A percentile compares a stretch with the other conserved stretches of the same genome.
Conservation (phyloP, 768 basidiomycete genomes). For the Tephrocybe sp. region DNA sequence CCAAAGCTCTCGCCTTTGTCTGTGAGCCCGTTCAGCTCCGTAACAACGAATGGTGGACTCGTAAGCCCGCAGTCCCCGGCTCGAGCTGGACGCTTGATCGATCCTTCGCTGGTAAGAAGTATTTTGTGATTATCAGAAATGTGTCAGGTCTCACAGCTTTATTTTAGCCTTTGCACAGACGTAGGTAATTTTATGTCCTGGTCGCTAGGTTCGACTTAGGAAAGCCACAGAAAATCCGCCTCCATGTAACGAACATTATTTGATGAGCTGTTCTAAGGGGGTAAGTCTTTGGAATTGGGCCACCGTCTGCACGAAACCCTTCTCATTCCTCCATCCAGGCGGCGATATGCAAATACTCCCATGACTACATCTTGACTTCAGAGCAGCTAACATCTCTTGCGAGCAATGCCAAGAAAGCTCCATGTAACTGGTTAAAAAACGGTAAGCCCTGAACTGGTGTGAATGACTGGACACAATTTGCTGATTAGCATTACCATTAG, state of each 20-base stretch:
- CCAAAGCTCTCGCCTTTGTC: constrained; percentile 47
- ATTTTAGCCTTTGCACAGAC: constrained; percentile 71
- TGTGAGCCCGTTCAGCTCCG: constrained; percentile 38
- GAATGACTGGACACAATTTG: not conserved
- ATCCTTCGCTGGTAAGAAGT: constrained; percentile 57
- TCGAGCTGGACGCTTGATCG: constrained; percentile 46
- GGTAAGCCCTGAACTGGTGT: constrained; percentile 33
- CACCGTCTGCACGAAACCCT: not conserved
- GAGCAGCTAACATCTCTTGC: constrained; percentile 73
- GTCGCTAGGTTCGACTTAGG: constrained; percentile 8
- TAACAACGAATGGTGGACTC: constrained; percentile 56
- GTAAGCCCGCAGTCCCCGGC: constrained; percentile 65
- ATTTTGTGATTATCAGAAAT: constrained; percentile 3
- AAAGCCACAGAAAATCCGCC: constrained; percentile 64
- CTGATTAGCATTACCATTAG: constrained; percentile 29
- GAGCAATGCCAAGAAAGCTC: constrained; percentile 79
- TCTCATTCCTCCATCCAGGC: constrained; percentile 33
- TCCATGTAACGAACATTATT: constrained; percentile 82
- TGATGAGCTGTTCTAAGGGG: constrained; percentile 82
- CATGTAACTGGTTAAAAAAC: constrained; percentile 82
- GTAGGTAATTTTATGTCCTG: constrained; percentile 36
- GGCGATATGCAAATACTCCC: constrained; percentile 77
- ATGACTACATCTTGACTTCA: constrained; percentile 69
- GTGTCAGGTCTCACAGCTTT: constrained; percentile 6
- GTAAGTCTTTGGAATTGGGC: constrained; percentile 31